Conservation (phyloP, 495 filamentous ascomycete genomes). For the Neurospora sp. region DNA sequence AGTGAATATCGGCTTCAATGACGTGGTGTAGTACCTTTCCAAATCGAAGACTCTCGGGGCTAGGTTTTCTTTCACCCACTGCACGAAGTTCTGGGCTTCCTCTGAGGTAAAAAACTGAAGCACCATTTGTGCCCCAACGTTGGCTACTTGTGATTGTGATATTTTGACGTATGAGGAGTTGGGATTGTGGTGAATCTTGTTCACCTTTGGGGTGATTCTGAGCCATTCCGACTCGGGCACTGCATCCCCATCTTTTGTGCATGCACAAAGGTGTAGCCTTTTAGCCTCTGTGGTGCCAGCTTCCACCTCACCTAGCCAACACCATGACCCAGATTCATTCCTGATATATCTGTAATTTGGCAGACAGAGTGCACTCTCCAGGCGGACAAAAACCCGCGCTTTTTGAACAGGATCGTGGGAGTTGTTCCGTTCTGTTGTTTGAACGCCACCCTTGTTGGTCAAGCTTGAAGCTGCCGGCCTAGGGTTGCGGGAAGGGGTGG, state of each 20-base stretch:
- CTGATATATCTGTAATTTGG: constrained; percentile 3
- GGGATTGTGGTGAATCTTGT: background rate
- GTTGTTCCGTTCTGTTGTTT: constrained; percentile 1
- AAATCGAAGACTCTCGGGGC: background rate
- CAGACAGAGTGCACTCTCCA: constrained; percentile 8
- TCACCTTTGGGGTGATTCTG: constrained; percentile 6
- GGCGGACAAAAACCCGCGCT: background rate
- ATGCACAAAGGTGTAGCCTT: no score
- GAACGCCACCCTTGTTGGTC: background rate
- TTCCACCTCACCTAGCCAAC: no score
- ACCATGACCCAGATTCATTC: no score
- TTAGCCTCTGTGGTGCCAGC: no score
- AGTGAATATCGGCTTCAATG: background rate
- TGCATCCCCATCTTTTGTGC: no score
- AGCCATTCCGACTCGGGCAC: constrained; percentile 7
- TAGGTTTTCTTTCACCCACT: background rate
- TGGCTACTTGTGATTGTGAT: background rate
- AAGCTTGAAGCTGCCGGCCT: background rate
- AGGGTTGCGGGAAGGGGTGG: background rate
- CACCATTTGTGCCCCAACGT: background rate
- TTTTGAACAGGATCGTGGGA: background rate
- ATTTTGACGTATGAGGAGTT: background rate
- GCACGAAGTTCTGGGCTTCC: background rate
- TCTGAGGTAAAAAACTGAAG: background rate
- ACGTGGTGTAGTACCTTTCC: background rate